Conservation (phyloP, 2,329 filamentous ascomycete species). For the Metarhizium album region DNA sequence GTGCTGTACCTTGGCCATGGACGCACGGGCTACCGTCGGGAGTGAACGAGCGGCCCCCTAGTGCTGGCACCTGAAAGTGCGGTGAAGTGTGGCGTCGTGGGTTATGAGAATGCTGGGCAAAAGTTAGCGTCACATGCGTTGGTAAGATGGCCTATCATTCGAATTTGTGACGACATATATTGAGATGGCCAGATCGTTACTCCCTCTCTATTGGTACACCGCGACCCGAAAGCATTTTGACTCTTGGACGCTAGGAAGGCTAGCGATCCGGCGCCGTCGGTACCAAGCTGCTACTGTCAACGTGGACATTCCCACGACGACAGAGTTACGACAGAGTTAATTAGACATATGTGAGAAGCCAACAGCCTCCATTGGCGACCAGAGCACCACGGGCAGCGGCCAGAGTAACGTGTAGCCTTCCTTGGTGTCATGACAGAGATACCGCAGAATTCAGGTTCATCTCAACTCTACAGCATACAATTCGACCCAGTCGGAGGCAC, state of each 20-base stretch:
- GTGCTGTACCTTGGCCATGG: background rate
- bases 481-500: background rate
- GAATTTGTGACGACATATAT: background rate
- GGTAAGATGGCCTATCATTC: background rate
- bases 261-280: background rate
- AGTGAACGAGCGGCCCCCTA: background rate
- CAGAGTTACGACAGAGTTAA: too few species aligned
- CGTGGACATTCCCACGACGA: too few species aligned
- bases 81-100: constrained; percentile 1
- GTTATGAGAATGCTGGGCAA: background rate
- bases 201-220: background rate
- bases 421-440: background rate
- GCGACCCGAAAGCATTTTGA: background rate
- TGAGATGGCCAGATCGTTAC: background rate
- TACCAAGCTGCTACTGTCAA: background rate
- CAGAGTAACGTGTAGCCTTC: background rate
- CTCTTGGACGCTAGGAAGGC: background rate
- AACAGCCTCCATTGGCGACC: too few species aligned
- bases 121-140: background rate
- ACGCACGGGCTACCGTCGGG: background rate
- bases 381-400: too few species aligned
- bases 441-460: constrained; percentile 3
- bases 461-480: background rate
- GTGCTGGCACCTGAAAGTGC: background rate
- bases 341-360: too few species aligned